Evolutionary conservation across 192 early-diverging fungal genomes (phyloP).

Genomic region (Backusella psychrophila): DNA sequence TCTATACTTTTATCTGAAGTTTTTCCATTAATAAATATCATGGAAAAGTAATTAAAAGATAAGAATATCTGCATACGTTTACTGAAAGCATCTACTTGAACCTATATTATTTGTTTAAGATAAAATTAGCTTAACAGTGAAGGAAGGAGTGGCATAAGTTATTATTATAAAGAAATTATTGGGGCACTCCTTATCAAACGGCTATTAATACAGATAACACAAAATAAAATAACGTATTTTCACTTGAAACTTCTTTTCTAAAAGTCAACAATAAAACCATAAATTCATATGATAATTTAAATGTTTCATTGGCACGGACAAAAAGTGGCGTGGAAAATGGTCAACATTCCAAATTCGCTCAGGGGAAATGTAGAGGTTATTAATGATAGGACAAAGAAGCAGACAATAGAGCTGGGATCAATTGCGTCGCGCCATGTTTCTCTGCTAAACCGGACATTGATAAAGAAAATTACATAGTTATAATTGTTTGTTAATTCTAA

Average conservation of each 20-base stretch:
- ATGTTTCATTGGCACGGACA: background rate
- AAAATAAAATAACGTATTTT: background rate
- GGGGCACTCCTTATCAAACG: background rate
- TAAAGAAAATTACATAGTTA: background rate
- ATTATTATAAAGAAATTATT: background rate
- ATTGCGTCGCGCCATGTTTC: background rate
- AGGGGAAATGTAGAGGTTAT: background rate
- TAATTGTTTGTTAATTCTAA: background rate
- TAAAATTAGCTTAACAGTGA: background rate
- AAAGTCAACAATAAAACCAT: slow-evolving; percentile 1
- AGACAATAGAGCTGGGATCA: slow-evolving; percentile 1
- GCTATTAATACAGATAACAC: background rate
- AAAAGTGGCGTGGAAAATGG: background rate
- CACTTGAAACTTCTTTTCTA: slow-evolving; percentile 5
- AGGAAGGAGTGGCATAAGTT: background rate
- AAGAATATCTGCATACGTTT: background rate
- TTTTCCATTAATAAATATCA: background rate
- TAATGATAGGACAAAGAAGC: background rate
- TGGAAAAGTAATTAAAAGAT: background rate
- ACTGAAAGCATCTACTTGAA: background rate
- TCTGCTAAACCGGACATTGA: background rate
- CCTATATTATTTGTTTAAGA: background rate
- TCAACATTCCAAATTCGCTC: background rate
- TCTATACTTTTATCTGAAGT: background rate
- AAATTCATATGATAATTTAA: background rate